Evolutionary conservation across 352 stramenopile genomes (phyloP).

Genomic region (Phytophthora nicotianae): DNA sequence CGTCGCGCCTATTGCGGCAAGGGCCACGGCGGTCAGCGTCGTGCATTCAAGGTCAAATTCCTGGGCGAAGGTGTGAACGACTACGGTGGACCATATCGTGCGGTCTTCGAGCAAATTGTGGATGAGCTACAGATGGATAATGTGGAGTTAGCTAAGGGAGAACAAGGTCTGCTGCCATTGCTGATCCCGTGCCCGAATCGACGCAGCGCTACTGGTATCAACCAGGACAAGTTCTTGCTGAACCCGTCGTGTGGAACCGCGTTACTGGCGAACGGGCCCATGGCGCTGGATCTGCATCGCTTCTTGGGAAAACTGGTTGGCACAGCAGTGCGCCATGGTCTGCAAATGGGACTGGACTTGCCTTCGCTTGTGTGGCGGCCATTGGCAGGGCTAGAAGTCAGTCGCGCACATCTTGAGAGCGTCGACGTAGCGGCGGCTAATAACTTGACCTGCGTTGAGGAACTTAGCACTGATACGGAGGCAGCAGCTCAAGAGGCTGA

Average conservation of each 20-base stretch:
- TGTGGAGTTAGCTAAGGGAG: conserved; percentile 83
- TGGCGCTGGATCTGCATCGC: conserved; percentile 93
- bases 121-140: conserved; percentile 94
- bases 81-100: conserved; percentile 98
- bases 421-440: conserved; percentile 79
- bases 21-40: conserved; percentile 96
- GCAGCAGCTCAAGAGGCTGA: conserved; percentile 35
- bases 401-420: conserved; percentile 74
- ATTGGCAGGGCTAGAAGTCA: conserved; percentile 80
- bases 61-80: conserved; percentile 98
- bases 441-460: conserved; percentile 69
- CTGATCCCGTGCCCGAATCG: conserved; percentile 91
- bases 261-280: conserved; percentile 81
- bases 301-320: conserved; percentile 97
- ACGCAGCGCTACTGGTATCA: conserved; percentile 82
- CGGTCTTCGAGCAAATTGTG: conserved; percentile 97
- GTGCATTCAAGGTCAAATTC: conserved; percentile 99
- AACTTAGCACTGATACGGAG: conserved; percentile 40
- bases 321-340: conserved; percentile 94
- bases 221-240: conserved; percentile 93
- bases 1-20: conserved; percentile 97
- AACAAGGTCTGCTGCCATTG: conserved; percentile 86
- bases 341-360: conserved; percentile 94
- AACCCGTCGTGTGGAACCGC: conserved; percentile 85
- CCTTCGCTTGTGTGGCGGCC: conserved; percentile 88